Conservation (phyloP, 2,329 filamentous ascomycete species). For the Lachnum nothofagi region DNA sequence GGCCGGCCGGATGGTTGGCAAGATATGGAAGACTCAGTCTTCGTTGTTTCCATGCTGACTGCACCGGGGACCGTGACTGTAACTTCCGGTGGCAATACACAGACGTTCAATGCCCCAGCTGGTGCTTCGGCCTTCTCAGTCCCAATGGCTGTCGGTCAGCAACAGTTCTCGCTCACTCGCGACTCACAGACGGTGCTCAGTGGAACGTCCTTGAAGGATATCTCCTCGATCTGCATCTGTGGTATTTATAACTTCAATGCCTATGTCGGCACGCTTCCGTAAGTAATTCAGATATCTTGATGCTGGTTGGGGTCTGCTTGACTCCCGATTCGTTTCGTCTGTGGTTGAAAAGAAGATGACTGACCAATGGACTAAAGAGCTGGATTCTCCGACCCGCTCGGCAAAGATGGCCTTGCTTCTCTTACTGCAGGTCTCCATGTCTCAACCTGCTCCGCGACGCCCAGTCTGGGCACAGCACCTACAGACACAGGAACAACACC, state of each 20-base stretch:
- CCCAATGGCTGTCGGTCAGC: constrained; percentile 19
- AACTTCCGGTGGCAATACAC: constrained; percentile 24
- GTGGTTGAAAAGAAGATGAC: no score
- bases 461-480: constrained; percentile 31
- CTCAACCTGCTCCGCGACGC: constrained; percentile 30
- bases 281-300: background rate
- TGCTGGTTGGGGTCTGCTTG: background rate
- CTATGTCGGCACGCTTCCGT: constrained; percentile 23
- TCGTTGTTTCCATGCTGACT: constrained; percentile 29
- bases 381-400: constrained; percentile 24
- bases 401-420: constrained; percentile 25
- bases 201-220: constrained; percentile 17
- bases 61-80: constrained; percentile 27
- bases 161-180: constrained; percentile 19
- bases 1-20: constrained; percentile 22
- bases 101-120: constrained; percentile 19
- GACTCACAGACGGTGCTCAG: constrained; percentile 12
- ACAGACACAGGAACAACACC: constrained; percentile 6
- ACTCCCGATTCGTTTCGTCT: background rate
- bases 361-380: background rate
- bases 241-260: constrained; percentile 27
- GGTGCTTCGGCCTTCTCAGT: constrained; percentile 20
- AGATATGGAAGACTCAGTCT: constrained; percentile 30
- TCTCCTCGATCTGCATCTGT: constrained; percentile 19
- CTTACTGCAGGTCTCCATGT: constrained; percentile 32